phyloP scores from a whole-genome alignment of 352 stramenopile species.

The Aphanomyces astaci region DNA sequence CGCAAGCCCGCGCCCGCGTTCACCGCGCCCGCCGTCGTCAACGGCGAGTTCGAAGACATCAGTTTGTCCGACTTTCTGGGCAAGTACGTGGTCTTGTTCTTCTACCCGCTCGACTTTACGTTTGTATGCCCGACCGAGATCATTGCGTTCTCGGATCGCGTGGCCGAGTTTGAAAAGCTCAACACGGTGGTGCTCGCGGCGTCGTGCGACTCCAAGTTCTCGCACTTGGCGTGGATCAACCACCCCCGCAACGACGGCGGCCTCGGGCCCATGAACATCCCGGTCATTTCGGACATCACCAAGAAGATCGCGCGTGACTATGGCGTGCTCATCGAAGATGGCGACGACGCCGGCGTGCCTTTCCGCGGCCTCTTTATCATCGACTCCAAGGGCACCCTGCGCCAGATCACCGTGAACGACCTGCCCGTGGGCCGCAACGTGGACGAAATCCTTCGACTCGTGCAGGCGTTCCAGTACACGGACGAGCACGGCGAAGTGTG shows the following conservation, averaged over 20 bases:
- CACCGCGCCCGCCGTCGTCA: conserved; percentile 64
- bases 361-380: conserved; percentile 90
- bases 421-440: conserved; percentile 82
- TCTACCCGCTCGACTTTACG: conserved; percentile 88
- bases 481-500: conserved; percentile 88
- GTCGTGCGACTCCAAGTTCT: conserved; percentile 85
- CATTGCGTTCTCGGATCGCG: conserved; percentile 77
- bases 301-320: conserved; percentile 82
- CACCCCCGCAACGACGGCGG: conserved; percentile 84
- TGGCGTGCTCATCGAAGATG: conserved; percentile 70
- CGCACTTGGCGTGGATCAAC: conserved; percentile 86
- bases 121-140: conserved; percentile 91
- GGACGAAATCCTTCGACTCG: conserved; percentile 85
- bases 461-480: conserved; percentile 89
- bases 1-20: conserved; percentile 62
- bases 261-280: conserved; percentile 86
- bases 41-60: conserved; percentile 78
- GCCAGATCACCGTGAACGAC: conserved; percentile 86
- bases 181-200: conserved; percentile 63
- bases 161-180: conserved; percentile 72
- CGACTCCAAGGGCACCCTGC: conserved; percentile 67
- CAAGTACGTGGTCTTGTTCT: conserved; percentile 89
- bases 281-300: conserved; percentile 81
- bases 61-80: conserved; percentile 80
- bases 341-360: conserved; percentile 57